Base-by-base conservation (phyloP, 345 rosid genomes). In the Cardiospermum halicacabum region DNA sequence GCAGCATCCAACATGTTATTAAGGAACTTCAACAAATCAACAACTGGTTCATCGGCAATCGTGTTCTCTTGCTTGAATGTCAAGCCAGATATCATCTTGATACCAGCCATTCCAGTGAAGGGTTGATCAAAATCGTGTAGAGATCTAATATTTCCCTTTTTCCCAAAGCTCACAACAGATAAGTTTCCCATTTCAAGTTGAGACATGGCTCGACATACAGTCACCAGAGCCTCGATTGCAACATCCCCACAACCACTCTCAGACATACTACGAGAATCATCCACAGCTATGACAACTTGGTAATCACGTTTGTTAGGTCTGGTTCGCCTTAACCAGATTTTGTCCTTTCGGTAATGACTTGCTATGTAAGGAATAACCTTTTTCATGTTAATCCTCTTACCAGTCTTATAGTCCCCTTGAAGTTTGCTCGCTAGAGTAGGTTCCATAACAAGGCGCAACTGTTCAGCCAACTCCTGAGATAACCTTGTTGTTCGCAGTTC, bases 301-400 rank as follows among this genome's bases (percentile, higher is more conserved):
- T 91, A 94, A 66, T 94, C 96, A 47, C 96, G 96, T 75, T 91
- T 94, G 81, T 87, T 89, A 21, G 99, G 97, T n/a, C 82, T 82
- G 40, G 96, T 94, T 60, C 97, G 85, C 80, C 99, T 81, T 69
- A 89, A 68, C 99, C 97, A 94, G 62, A 94, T 94, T 72, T 94
- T 91, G 75, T 94, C 97, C 74, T 85, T 91, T 68, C 95, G 80
- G 69, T 87, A 94, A 60, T 94, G 89, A 71, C 99, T 94, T 21
- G 97, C 99, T 54, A 94, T 91, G 80, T 91, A 94, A 2, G 97
- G 91, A 58, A 94, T 91, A 49, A 94, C 87, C 91, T 84, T 94
- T 75, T 89, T 91, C 97, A 94, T 94, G 84, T 94, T 94, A 69
- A 94, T 89, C 67, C 99, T 73, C 75, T 94, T 91, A 48, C 99